Base-by-base conservation (phyloP, 2,329 filamentous ascomycete genomes). In the Talaromyces pinophilus region DNA sequence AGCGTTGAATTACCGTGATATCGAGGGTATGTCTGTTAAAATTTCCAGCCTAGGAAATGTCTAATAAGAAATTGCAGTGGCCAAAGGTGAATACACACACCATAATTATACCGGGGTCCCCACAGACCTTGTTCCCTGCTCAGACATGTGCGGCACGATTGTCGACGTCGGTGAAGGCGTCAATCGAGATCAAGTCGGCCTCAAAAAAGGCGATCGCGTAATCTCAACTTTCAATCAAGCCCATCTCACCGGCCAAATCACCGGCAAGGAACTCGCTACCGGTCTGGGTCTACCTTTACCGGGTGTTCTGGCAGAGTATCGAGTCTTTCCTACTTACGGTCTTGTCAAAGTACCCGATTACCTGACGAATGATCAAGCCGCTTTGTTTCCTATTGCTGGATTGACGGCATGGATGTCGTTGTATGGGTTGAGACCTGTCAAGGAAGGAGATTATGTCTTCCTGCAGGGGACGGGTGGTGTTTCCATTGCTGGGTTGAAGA, bases 131-230 rank as follows among this genome's bases (percentile, higher is more conserved):
- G 86, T 91, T 1, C 88, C 88, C 1, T 89, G 87, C 76, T 90
- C 88, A 25, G 90, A 92, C 76, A 90, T 90, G 83, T 90, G 88
- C 77, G 90, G 89, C 54, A 82, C 82, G 8, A 80, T 92, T 55
- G 78, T 85, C 1, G 75, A 82, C 15, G 71, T 84, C 35, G 85
- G 85, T 40, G 74, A 81, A 19, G 80, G 78, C n/a, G 78, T 81
- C 10, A 73, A 76, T 2, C 15, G n/a, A 10, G 35, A 44, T 6
- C 35, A 59, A 59, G 57, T 13, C 57, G 22, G 17, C 6, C 86
- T 86, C 79, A 80, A 82, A 63, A 76, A 80, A 17, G 88, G 89
- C 66, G 86, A 90, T 66, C 85, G 88, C n/a, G 89, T 92, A 46
- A 82, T 90, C 64, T 85, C 85, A 22, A 90, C 86, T 62, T 92